Base-by-base conservation (phyloP, 805 yeast species). In the Candida boleticola region DNA sequence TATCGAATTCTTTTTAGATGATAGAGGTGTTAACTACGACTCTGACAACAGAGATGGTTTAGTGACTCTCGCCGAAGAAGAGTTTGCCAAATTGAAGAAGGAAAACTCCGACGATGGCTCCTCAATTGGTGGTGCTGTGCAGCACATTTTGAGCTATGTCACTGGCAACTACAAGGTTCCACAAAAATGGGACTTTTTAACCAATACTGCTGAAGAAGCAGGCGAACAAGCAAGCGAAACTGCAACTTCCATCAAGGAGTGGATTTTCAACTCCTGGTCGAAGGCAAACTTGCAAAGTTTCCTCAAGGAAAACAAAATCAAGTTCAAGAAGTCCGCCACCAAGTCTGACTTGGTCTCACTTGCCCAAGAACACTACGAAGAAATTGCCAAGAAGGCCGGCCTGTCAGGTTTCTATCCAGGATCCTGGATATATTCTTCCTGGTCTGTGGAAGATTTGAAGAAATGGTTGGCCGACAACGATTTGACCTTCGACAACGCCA, bases 261-360 rank as follows among this genome's bases (percentile, higher is more conserved):
- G 82, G 82, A 45, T 76, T n/a, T 76, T 77, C 45, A 64, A 63
- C 18, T 66, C 78, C 13, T 75, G 80, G 80, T 54, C 69, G 3
- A 42, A 50, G 11, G 49, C 51, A 10, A 62, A 61, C 21, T 51
- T 75, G 49, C 54, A 61, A 38, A 52, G 49, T 25, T 55, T 67
- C 30, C 54, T 72, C 43, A 53, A 60, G 30, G 52, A 51, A 35
- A 48, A 66, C 41, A 57, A 61, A 22, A 49, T 72, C 33, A 57
- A 58, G 41, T 48, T 50, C 35, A 48, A 62, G 19, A 44, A 55
- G n/a, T 45, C 53, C 9, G 48, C 62, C 10, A 37, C 39, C 5
- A 63, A 60, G 37, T 72, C 73, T 30, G 65, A 74, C 26, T 58
- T 81, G 49, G 50, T 70, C 29, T 63, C 68, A 13, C 42, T 61